phyloP scores from a whole-genome alignment of 345 rosid species.

The Populus nigra region DNA sequence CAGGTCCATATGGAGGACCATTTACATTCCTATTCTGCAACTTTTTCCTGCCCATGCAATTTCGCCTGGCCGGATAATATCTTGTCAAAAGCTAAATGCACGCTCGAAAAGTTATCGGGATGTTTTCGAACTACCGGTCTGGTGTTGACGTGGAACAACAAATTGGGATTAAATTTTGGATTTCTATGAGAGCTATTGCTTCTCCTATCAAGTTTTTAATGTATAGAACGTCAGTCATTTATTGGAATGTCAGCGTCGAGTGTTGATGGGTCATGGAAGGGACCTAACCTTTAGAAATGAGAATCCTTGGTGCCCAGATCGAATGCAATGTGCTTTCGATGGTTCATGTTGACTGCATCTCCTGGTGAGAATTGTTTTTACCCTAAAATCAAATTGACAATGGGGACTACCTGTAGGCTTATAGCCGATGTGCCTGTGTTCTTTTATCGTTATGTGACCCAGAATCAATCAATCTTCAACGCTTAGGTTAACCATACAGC shows the following conservation, averaged over 20 bases:
- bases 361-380: not conserved
- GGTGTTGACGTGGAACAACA: conserved; percentile 13
- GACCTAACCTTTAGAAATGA: not conserved
- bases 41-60: not conserved
- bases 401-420: not conserved
- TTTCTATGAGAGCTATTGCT: not conserved
- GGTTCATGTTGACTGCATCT: not conserved
- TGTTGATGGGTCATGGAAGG: not conserved
- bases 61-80: not conserved
- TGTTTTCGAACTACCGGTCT: not conserved
- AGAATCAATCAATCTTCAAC: not conserved
- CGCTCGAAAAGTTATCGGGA: not conserved
- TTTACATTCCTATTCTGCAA: not conserved
- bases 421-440: not conserved
- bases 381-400: not conserved
- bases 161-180: not conserved
- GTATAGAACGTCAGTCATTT: not conserved
- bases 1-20: not conserved
- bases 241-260: not conserved
- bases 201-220: not conserved
- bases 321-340: not conserved
- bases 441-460: not conserved
- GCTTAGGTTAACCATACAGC: not conserved
- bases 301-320: not conserved
- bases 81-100: not conserved